Conservation (phyloP, 257 asterid genomes). For the Forsythia suspensa region DNA sequence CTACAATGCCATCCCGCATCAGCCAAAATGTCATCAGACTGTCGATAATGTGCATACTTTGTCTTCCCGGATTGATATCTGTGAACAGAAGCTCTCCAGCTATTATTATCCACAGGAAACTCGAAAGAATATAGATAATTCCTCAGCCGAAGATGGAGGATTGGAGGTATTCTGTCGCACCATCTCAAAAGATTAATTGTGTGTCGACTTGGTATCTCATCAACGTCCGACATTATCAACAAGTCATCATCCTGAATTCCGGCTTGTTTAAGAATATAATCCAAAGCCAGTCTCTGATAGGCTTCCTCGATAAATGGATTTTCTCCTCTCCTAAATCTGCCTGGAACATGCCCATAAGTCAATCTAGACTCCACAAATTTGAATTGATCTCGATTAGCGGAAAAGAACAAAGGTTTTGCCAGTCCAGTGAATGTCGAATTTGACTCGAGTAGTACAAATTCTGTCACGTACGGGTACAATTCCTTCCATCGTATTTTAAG, state of each 20-base stretch:
- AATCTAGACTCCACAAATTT: conserved; percentile 63
- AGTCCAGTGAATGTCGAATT: conserved; percentile 83
- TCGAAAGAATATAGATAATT: conserved; percentile 78
- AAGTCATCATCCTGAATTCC: conserved; percentile 80
- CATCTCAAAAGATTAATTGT: conserved; percentile 79
- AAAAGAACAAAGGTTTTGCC: conserved; percentile 63
- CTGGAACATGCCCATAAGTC: conserved; percentile 77
- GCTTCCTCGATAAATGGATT: conserved; percentile 89
- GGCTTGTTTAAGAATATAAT: conserved; percentile 77
- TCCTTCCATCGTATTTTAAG: conserved; percentile 83
- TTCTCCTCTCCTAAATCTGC: conserved; percentile 70
- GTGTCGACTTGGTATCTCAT: conserved; percentile 77
- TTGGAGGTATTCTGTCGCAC: conserved; percentile 70
- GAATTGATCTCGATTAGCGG: conserved; percentile 48
- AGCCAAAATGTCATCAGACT: conserved; percentile 14
- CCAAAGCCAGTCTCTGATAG: conserved; percentile 76
- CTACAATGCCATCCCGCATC: conserved; percentile 22
- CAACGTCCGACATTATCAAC: conserved; percentile 79
- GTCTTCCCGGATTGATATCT: conserved; percentile 17
- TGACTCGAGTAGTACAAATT: conserved; percentile 76
- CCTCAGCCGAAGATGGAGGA: conserved; percentile 74
- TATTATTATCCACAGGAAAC: conserved; percentile 68
- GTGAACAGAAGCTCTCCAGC: conserved; percentile 75
- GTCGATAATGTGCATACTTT: conserved; percentile 19
- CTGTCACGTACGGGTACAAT: conserved; percentile 66